phyloP scores from a whole-genome alignment of 2,329 filamentous ascomycete species.

The Ustilaginoidea virens region DNA sequence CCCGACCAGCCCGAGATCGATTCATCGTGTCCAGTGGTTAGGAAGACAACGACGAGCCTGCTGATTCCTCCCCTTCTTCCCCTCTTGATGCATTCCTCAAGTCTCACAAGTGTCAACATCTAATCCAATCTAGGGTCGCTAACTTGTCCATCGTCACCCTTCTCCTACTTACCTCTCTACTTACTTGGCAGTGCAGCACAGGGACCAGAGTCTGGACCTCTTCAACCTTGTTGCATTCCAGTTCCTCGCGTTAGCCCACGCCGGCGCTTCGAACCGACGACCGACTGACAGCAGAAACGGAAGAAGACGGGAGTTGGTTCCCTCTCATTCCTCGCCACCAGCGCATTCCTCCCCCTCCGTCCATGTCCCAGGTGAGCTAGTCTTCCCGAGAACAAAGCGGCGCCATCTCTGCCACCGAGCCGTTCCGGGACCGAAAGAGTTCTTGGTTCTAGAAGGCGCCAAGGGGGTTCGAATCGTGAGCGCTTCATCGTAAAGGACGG shows the following conservation, averaged over 20 bases:
- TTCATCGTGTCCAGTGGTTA: conserved; percentile 1
- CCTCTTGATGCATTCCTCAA: conserved; percentile 3
- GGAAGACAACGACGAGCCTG: no score
- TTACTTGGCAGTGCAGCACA: conserved; percentile 1
- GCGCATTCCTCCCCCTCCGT: conserved; percentile 2
- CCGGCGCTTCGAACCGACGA: conserved; percentile 1
- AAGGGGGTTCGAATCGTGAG: no score
- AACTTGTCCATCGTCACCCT: not conserved
- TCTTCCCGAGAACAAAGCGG: not conserved
- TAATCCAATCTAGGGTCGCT: conserved; percentile 2
- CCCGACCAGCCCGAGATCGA: conserved; percentile 1
- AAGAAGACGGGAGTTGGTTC: no score
- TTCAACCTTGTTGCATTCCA: conserved; percentile 6
- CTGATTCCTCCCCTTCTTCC: not conserved
- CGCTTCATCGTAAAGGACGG: no score
- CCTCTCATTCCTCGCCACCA: not conserved
- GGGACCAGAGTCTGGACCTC: no score
- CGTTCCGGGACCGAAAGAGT: conserved; percentile 2
- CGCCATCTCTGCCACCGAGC: not conserved
- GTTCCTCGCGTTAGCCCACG: conserved; percentile 1
- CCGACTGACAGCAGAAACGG: no score
- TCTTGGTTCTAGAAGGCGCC: no score
- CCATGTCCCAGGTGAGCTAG: not conserved
- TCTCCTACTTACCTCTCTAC: not conserved
- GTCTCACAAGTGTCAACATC: conserved; percentile 1